A percentile compares a stretch with the other conserved stretches of the same genome.
Conservation (phyloP, 139 green algal species). For the Micromonas pusilla region DNA sequence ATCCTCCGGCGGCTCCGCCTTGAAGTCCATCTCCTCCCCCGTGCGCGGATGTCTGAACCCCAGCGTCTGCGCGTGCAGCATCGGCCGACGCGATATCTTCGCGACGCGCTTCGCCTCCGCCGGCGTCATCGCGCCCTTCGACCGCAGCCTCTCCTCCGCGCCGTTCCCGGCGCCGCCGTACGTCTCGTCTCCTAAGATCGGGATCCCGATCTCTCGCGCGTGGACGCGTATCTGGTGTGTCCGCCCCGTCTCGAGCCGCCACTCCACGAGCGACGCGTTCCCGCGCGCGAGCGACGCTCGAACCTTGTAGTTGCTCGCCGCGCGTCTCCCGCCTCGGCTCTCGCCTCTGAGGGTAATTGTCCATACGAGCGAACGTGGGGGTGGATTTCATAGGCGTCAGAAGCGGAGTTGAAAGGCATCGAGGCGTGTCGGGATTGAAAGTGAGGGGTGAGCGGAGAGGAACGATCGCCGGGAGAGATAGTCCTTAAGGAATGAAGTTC, state of each 20-base stretch:
- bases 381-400: too few relatives aligned
- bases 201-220: constrained; percentile 61
- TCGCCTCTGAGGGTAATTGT: background rate
- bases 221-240: constrained; percentile 80
- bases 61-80: constrained; percentile 41
- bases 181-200: constrained; percentile 77
- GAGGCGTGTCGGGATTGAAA: too few relatives aligned
- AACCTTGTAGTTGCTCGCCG: constrained; percentile 70
- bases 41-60: constrained; percentile 38
- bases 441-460: too few relatives aligned
- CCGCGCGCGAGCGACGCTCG: constrained; percentile 59
- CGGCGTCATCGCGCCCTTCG: background rate
- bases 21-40: constrained; percentile 35
- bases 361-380: too few relatives aligned
- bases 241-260: constrained; percentile 85
- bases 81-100: constrained; percentile 7
- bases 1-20: constrained; percentile 29
- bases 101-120: background rate
- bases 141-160: background rate
- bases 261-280: constrained; percentile 64
- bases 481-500: too few relatives aligned
- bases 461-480: too few relatives aligned
- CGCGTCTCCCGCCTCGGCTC: constrained; percentile 14
- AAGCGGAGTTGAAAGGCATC: too few relatives aligned
- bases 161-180: constrained; percentile 66